These are phyloP conservation scores for Trichosphaerium sp. DNA, from an alignment of 78 protist genomes.

Conservation along the genomic window DNA sequence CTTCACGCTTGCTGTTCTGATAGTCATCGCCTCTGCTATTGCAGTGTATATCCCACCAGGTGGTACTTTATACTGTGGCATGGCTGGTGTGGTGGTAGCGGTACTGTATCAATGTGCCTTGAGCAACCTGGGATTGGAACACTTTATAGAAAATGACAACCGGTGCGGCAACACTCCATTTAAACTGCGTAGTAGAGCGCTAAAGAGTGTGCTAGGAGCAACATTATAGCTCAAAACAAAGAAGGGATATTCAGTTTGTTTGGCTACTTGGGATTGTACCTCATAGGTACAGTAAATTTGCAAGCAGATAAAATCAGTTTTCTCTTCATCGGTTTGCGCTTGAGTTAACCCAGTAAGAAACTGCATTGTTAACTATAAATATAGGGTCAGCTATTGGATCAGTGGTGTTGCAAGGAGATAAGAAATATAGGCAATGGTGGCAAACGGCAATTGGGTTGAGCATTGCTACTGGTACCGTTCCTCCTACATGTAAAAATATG, in stretches of 20 bases:
- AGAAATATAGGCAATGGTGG: too few species aligned
- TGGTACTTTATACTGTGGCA: background rate
- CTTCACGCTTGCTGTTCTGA: constrained; percentile 69
- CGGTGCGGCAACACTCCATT: background rate
- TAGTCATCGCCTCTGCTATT: constrained; percentile 27
- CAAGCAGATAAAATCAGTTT: too few species aligned
- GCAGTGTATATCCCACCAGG: constrained; percentile 24
- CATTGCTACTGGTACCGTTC: too few species aligned
- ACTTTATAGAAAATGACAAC: constrained; percentile 24
- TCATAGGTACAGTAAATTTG: constrained; percentile 32
- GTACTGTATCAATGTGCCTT: constrained; percentile 1
- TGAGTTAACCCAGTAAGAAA: too few species aligned
- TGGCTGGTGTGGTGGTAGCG: constrained; percentile 15
- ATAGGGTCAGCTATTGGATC: too few species aligned
- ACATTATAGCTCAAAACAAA: constrained; percentile 44
- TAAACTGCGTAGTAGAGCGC: too few species aligned
- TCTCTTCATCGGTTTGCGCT: too few species aligned
- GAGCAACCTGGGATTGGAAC: constrained; percentile 16
- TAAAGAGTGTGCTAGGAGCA: constrained; percentile 29
- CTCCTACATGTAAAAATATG: too few species aligned
- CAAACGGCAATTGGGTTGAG: too few species aligned
- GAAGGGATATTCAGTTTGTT: constrained; percentile 61
- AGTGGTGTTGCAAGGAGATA: too few species aligned
- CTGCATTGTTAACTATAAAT: too few species aligned
- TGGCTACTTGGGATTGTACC: constrained; percentile 50